Percentiles rank a stretch among this genome's conserved stretches.
These are phyloP conservation scores for Sideroxylon spinosum DNA, from an alignment of 179 eudicot genomes.

Conservation along the genomic window DNA sequence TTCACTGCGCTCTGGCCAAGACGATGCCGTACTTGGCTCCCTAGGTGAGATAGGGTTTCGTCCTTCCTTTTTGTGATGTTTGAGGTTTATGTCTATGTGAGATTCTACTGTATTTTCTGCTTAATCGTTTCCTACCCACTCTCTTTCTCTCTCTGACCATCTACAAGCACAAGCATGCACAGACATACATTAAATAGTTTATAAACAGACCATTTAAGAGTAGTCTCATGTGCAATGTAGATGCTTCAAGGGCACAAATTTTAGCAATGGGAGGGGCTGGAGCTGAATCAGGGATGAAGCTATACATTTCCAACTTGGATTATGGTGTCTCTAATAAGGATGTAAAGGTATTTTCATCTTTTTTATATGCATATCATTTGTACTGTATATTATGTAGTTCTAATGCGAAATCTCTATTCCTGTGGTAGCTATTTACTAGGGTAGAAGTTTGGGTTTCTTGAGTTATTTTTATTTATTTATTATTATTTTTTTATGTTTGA, in stretches of 20 bases:
- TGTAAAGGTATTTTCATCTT: conserved; percentile 35
- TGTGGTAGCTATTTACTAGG: no score
- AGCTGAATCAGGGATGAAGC: conserved; percentile 66
- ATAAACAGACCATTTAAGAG: background rate
- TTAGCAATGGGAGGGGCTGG: conserved; percentile 34
- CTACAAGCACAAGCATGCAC: background rate
- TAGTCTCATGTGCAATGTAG: conserved; percentile 21
- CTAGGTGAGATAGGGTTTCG: conserved; percentile 20
- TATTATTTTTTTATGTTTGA: no score
- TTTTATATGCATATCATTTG: no score
- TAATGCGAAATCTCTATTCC: no score
- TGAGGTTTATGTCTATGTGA: conserved; percentile 2
- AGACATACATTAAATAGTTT: background rate
- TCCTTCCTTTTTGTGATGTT: background rate
- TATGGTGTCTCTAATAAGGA: conserved; percentile 69
- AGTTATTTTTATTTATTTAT: no score
- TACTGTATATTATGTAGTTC: no score
- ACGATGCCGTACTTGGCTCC: conserved; percentile 37
- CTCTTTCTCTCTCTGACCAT: background rate
- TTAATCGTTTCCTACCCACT: background rate
- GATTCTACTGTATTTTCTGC: background rate
- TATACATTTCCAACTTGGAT: conserved; percentile 58
- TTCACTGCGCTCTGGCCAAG: conserved; percentile 33
- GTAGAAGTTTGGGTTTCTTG: no score
- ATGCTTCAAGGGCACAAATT: conserved; percentile 17